Evolutionary conservation across 2,329 filamentous ascomycete genomes (phyloP).

Genomic region (Clonostachys byssicola): DNA sequence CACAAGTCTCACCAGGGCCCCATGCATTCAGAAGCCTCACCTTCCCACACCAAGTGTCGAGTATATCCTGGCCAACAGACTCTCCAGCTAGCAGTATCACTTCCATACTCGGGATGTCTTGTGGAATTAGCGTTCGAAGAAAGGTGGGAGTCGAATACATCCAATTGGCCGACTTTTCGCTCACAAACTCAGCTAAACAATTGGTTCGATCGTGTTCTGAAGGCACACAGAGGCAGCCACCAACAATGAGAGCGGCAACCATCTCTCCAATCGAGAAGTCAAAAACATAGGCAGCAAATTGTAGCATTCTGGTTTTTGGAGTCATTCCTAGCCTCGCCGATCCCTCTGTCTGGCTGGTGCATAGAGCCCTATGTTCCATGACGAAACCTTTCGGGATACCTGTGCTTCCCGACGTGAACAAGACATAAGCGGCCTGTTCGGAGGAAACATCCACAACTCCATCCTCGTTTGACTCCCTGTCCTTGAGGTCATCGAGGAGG

Average conservation of each 20-base stretch:
- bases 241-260: slow-evolving; percentile 9
- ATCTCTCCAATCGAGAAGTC: slow-evolving; percentile 34
- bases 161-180: not conserved
- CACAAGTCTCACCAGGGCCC: slow-evolving; percentile 10
- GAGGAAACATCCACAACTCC: not conserved
- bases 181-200: not conserved
- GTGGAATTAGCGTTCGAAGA: slow-evolving; percentile 1
- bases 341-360: not conserved
- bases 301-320: slow-evolving; percentile 34
- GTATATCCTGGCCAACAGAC: slow-evolving; percentile 5
- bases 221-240: slow-evolving; percentile 13
- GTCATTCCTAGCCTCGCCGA: not conserved
- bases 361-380: slow-evolving; percentile 7
- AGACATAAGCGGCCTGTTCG: slow-evolving; percentile 5
- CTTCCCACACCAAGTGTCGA: slow-evolving; percentile 8
- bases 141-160: slow-evolving; percentile 1
- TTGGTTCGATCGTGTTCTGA: slow-evolving; percentile 8
- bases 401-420: slow-evolving; percentile 8
- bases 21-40: slow-evolving; percentile 6
- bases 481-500: not conserved
- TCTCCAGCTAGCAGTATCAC: slow-evolving; percentile 7
- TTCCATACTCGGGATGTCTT: slow-evolving; percentile 1
- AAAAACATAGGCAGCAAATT: slow-evolving; percentile 46
- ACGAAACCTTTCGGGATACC: slow-evolving; percentile 9
- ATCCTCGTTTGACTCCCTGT: not conserved